Evolutionary conservation across 2,329 filamentous ascomycete genomes (phyloP).

Genomic region (Colletotrichum tabaci): DNA sequence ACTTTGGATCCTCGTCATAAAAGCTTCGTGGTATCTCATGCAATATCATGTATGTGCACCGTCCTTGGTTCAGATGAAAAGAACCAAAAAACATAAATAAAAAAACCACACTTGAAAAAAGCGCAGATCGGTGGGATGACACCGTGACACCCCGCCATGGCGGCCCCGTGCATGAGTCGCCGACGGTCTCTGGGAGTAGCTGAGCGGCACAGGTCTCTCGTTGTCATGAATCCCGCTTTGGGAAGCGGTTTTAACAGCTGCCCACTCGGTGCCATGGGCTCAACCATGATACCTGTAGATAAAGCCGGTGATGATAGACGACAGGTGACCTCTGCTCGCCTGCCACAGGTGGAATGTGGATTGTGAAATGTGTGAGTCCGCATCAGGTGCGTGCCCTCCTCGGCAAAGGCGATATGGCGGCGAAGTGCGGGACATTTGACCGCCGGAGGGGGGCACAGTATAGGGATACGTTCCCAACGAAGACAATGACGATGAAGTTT

Average conservation of each 20-base stretch:
- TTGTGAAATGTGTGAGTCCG: background rate
- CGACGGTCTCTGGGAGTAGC: background rate
- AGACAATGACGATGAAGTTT: background rate
- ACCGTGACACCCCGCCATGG: constrained; percentile 4
- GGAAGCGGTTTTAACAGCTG: too few species aligned
- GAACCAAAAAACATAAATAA: too few species aligned
- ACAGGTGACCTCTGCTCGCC: background rate
- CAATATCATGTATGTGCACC: background rate
- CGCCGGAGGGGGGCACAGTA: constrained; percentile 10
- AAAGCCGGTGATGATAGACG: background rate
- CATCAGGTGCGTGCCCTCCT: background rate
- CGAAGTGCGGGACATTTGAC: constrained; percentile 5
- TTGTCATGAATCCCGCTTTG: constrained; percentile 2
- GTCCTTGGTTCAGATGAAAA: constrained; percentile 1
- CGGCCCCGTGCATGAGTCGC: constrained; percentile 6
- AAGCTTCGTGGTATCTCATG: background rate
- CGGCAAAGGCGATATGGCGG: constrained; percentile 11
- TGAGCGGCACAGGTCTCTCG: constrained; percentile 10
- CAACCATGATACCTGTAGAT: background rate
- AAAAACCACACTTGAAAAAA: too few species aligned
- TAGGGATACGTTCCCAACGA: background rate
- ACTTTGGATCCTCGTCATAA: background rate
- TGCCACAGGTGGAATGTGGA: constrained; percentile 1
- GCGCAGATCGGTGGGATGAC: constrained; percentile 5
- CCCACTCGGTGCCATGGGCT: too few species aligned